These are phyloP conservation scores for Trametes sp. DNA, from an alignment of 1,284 basidiomycete genomes.

Conservation along the genomic window DNA sequence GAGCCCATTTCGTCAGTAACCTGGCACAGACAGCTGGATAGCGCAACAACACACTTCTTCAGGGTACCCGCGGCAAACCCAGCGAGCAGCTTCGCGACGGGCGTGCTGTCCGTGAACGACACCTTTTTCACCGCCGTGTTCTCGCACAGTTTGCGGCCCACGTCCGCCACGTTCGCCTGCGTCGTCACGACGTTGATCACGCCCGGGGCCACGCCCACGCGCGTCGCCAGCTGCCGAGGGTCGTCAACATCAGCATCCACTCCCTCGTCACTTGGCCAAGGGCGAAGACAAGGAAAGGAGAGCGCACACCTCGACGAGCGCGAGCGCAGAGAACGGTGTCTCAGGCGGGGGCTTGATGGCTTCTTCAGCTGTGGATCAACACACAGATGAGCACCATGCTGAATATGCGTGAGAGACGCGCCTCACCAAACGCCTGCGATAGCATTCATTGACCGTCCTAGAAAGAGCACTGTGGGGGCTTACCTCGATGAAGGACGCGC, in stretches of 20 bases:
- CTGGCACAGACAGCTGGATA: no score
- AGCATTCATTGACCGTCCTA: slow-evolving; percentile 2
- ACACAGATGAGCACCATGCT: no score
- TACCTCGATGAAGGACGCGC: slow-evolving; percentile 87
- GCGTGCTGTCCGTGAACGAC: slow-evolving; percentile 93
- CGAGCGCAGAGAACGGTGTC: slow-evolving; percentile 94
- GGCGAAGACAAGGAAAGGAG: no score
- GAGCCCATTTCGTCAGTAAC: slow-evolving; percentile 9
- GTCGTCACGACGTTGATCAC: slow-evolving; percentile 96
- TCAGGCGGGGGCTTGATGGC: slow-evolving; percentile 96
- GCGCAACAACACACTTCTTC: slow-evolving; percentile 89
- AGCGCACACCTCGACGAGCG: slow-evolving; percentile 76
- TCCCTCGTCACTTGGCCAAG: no score
- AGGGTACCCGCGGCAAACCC: slow-evolving; percentile 84
- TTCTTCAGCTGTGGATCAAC: slow-evolving; percentile 91
- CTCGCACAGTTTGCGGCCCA: slow-evolving; percentile 86
- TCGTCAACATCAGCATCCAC: no score
- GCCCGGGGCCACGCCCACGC: slow-evolving; percentile 93
- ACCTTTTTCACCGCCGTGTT: slow-evolving; percentile 84
- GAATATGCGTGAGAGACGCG: slow-evolving; percentile 20
- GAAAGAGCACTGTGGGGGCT: slow-evolving; percentile 26
- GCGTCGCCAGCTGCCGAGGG: slow-evolving; percentile 79
- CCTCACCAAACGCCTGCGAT: slow-evolving; percentile 77
- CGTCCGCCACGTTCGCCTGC: slow-evolving; percentile 79
- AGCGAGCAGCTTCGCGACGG: slow-evolving; percentile 91